Evolutionary conservation across 805 yeast species (phyloP).

Genomic region (Pichia thaimueangensis): DNA sequence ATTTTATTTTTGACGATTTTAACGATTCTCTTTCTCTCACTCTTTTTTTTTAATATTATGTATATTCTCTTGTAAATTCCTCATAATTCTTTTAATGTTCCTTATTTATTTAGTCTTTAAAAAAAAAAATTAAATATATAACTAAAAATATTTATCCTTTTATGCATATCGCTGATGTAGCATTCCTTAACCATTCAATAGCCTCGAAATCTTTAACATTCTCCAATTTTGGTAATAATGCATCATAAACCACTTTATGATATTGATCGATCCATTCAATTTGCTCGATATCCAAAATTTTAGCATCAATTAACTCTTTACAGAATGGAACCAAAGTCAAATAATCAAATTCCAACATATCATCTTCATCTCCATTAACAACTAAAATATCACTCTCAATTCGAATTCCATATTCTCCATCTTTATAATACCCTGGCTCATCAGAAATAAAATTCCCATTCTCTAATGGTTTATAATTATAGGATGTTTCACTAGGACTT

Average conservation of each 20-base stretch:
- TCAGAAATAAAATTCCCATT: slow-evolving; percentile 77
- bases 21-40: neutral
- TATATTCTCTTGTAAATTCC: too few relatives aligned
- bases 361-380: slow-evolving; percentile 35
- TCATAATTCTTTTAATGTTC: too few relatives aligned
- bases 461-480: slow-evolving; percentile 42
- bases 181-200: slow-evolving; percentile 63
- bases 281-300: slow-evolving; percentile 55
- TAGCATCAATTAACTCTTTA: slow-evolving; percentile 58
- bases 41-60: too few relatives aligned
- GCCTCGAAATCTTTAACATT: slow-evolving; percentile 53
- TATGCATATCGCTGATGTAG: too few relatives aligned
- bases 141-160: neutral
- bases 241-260: slow-evolving; percentile 51
- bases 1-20: neutral
- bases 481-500: slow-evolving; percentile 34
- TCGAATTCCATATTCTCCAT: slow-evolving; percentile 84
- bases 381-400: slow-evolving; percentile 77
- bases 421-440: slow-evolving; percentile 93
- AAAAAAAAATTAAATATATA: neutral
- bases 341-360: slow-evolving; percentile 70
- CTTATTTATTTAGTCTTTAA: too few relatives aligned
- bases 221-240: slow-evolving; percentile 44
- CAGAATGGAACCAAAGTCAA: slow-evolving; percentile 84
- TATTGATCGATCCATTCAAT: slow-evolving; percentile 61